These are phyloP conservation scores for Perkinsus olseni DNA, from an alignment of 169 alveolate genomes.

Conservation along the genomic window DNA sequence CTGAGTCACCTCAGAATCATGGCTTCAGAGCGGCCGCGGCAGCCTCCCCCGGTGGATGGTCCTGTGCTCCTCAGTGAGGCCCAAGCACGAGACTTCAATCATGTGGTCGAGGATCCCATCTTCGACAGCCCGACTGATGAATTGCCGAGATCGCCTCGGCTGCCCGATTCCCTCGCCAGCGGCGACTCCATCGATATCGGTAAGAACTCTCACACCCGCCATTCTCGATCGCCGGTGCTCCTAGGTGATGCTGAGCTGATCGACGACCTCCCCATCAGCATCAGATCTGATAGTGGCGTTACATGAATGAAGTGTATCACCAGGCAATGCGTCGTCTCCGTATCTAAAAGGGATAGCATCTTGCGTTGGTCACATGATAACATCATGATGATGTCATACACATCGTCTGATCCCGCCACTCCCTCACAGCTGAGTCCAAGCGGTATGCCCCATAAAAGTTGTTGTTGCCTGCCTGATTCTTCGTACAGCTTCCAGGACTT, in stretches of 20 bases:
- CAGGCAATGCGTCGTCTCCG: background rate
- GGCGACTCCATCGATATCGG: background rate
- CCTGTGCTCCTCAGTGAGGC: background rate
- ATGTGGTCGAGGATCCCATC: background rate
- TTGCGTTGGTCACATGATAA: no score
- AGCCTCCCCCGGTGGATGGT: no score
- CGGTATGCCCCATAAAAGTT: no score
- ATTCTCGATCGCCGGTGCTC: background rate
- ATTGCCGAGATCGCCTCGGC: background rate
- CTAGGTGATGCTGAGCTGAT: background rate
- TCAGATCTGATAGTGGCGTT: background rate
- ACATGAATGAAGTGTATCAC: no score
- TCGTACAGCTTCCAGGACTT: no score
- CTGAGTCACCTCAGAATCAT: background rate
- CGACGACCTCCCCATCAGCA: background rate
- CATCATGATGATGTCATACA: no score
- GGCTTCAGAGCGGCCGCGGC: no score
- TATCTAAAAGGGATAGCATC: no score
- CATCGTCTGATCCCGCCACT: no score
- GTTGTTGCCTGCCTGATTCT: no score
- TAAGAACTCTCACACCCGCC: background rate
- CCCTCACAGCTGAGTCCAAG: no score
- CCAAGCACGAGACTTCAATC: background rate
- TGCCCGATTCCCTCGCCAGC: background rate
- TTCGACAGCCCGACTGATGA: background rate